Evolutionary conservation across 352 stramenopile species (phyloP), one percentile per base, ranked within the genome.

Genomic region (Phytopythium helicoides): DNA sequence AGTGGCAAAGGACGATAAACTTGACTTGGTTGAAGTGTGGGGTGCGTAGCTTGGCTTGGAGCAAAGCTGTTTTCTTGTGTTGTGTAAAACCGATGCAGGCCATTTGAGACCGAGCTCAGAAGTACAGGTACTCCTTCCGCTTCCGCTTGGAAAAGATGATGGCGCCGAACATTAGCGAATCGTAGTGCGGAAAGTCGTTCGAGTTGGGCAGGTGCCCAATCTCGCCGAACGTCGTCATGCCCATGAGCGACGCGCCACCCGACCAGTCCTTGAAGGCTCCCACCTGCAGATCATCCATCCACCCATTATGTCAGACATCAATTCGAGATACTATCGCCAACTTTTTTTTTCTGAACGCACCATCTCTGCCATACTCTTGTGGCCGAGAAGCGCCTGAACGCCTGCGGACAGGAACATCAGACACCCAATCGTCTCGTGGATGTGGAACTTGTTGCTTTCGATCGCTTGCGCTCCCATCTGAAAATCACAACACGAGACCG

Each of bases 291-390:
- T n/a, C n/a, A n/a, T n/a, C n/a, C n/a, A n/a, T n/a, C n/a, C n/a
- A n/a, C n/a, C n/a, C n/a, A n/a, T n/a, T n/a, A n/a, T n/a, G n/a
- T n/a, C n/a, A n/a, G n/a, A n/a, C n/a, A n/a, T n/a, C n/a, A n/a
- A n/a, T n/a, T n/a, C n/a, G n/a, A n/a, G n/a, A n/a, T n/a, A n/a
- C n/a, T n/a, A n/a, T n/a, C n/a, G n/a, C n/a, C n/a, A n/a, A n/a
- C n/a, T n/a, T n/a, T n/a, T n/a, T n/a, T n/a, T n/a, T n/a, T n/a
- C n/a, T n/a, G n/a, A 42, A 57, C 54, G 23, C 68, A 88, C 85
- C 82, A 95, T 92, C 56, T 92, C 85, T 0, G 85, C 77, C 85
- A 95, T 95, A 65, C 78, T 91, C 59, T 92, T 90, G 60, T 92
- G 81, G 14, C 85, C 85, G 16, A 93, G 58, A 16, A 95, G 66